These are phyloP conservation scores for Xeromyces bisporus DNA, from an alignment of 495 filamentous ascomycete genomes.

Conservation along the genomic window DNA sequence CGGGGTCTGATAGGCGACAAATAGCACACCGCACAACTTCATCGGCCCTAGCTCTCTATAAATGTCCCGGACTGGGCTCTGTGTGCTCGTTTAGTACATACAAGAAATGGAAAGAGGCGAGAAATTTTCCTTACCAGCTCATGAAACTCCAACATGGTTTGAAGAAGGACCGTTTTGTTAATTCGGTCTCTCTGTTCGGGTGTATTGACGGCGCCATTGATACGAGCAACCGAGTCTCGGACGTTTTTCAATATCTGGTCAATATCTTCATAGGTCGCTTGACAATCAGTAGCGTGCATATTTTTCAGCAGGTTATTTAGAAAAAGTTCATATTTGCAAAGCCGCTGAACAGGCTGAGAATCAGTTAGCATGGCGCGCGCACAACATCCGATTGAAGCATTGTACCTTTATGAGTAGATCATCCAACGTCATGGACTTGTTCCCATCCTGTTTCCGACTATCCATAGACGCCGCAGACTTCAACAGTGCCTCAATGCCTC, in stretches of 20 bases:
- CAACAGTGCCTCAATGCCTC: slow-evolving; percentile 73
- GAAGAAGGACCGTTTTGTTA: slow-evolving; percentile 35
- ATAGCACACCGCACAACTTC: slow-evolving; percentile 68
- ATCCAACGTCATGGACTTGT: slow-evolving; percentile 59
- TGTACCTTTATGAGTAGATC: slow-evolving; percentile 87
- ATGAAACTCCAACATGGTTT: slow-evolving; percentile 43
- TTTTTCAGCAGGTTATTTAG: slow-evolving; percentile 66
- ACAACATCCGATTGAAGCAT: too few species aligned
- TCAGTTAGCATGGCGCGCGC: too few species aligned
- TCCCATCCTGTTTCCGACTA: slow-evolving; percentile 40
- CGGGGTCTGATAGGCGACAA: slow-evolving; percentile 64
- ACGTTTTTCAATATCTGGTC: slow-evolving; percentile 55
- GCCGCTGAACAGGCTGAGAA: slow-evolving; percentile 74
- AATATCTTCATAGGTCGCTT: slow-evolving; percentile 60
- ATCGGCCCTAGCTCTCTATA: slow-evolving; percentile 70
- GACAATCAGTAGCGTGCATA: slow-evolving; percentile 72
- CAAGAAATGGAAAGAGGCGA: background rate
- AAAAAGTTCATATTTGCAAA: slow-evolving; percentile 83
- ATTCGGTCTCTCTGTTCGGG: slow-evolving; percentile 27
- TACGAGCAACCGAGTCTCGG: slow-evolving; percentile 49
- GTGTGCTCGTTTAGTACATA: background rate
- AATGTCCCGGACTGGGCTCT: slow-evolving; percentile 26
- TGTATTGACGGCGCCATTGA: slow-evolving; percentile 54
- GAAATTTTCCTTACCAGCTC: slow-evolving; percentile 36
- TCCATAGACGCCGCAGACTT: slow-evolving; percentile 58